These are phyloP conservation scores for Beauveria australis DNA, from an alignment of 2,329 filamentous ascomycete species.

Conservation along the genomic window DNA sequence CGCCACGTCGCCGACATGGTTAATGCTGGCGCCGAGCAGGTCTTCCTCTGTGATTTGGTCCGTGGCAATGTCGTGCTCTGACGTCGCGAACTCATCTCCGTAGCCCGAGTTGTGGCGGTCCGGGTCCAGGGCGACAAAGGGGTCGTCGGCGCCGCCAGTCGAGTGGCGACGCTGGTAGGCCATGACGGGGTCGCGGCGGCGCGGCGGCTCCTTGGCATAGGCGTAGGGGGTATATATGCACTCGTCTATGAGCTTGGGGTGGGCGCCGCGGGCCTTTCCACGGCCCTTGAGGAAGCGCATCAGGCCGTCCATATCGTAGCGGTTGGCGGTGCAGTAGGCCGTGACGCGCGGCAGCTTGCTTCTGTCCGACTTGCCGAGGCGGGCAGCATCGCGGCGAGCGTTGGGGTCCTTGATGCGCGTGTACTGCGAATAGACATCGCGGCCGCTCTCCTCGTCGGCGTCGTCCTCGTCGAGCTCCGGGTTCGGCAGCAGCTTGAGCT, in stretches of 20 bases:
- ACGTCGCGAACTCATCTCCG: conserved; percentile 20
- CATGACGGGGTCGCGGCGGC: conserved; percentile 29
- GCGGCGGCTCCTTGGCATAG: conserved; percentile 46
- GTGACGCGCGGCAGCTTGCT: conserved; percentile 83
- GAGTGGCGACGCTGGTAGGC: conserved; percentile 63
- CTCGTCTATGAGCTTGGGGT: conserved; percentile 90
- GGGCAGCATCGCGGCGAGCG: conserved; percentile 81
- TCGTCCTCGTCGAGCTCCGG: conserved; percentile 73
- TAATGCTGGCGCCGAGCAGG: conserved; percentile 25
- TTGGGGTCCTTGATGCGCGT: conserved; percentile 96
- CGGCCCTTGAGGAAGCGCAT: conserved; percentile 87
- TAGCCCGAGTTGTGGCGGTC: conserved; percentile 31
- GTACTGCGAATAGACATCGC: conserved; percentile 96
- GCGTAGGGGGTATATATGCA: conserved; percentile 94
- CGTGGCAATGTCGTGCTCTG: conserved; percentile 20
- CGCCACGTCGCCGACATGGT: conserved; percentile 33
- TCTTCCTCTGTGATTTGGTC: conserved; percentile 23
- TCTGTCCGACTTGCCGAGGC: conserved; percentile 87
- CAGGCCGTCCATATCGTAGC: conserved; percentile 81
- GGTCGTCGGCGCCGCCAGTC: conserved; percentile 47
- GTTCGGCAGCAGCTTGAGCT: conserved; percentile 92
- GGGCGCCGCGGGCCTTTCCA: conserved; percentile 66
- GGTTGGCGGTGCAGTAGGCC: conserved; percentile 90
- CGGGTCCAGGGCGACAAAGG: conserved; percentile 29
- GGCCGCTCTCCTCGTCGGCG: conserved; percentile 78